phyloP scores from a whole-genome alignment of 345 rosid genomes.

The Citrus medica region DNA sequence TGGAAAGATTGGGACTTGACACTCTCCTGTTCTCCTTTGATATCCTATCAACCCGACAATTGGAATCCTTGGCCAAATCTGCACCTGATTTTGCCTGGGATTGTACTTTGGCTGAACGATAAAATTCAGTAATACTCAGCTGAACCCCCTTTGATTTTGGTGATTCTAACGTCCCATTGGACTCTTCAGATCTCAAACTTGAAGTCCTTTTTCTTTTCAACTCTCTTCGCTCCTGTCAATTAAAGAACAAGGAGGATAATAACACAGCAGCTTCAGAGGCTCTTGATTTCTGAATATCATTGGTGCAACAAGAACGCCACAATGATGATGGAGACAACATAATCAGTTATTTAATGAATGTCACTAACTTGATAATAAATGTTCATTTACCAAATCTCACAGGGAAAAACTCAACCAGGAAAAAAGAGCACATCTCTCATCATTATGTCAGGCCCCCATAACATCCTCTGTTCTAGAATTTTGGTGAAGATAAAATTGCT shows the following conservation, averaged over 20 bases:
- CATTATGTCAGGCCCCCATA: neutral
- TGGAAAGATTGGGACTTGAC: slow-evolving; percentile 46
- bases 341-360: neutral
- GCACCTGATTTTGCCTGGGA: slow-evolving; percentile 30
- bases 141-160: slow-evolving; percentile 52
- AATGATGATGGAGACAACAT: neutral
- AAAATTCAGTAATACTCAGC: slow-evolving; percentile 67
- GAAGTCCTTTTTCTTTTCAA: slow-evolving; percentile 41
- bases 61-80: slow-evolving; percentile 14
- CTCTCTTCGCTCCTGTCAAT: slow-evolving; percentile 48
- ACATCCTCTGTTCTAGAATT: neutral
- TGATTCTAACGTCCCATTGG: slow-evolving; percentile 28
- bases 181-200: slow-evolving; percentile 25
- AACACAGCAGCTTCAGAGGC: slow-evolving; percentile 4
- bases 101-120: slow-evolving; percentile 54
- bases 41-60: slow-evolving; percentile 19
- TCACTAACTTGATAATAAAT: neutral
- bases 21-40: slow-evolving; percentile 45
- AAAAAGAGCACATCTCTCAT: neutral
- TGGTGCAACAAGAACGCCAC: neutral
- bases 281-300: slow-evolving; percentile 11
- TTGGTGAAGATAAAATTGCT: neutral
- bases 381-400: neutral
- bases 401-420: neutral
- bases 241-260: slow-evolving; percentile 16